A percentile compares a stretch with the other conserved stretches of the same genome.
These are phyloP conservation scores for Thozetella sp. DNA, from an alignment of 495 filamentous ascomycete genomes.

Conservation along the genomic window DNA sequence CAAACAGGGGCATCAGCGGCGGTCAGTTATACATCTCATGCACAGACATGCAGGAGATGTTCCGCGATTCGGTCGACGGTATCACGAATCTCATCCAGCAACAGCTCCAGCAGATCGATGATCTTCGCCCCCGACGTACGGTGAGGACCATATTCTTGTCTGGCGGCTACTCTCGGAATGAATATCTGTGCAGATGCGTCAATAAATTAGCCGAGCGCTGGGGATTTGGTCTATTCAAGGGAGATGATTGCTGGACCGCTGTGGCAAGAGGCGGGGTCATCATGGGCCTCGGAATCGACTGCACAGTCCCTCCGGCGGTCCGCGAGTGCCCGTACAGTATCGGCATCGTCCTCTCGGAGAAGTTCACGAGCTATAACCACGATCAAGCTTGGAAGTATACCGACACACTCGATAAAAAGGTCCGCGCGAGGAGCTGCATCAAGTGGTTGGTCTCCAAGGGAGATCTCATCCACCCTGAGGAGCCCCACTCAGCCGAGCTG, in stretches of 20 bases:
- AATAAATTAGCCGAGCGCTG: not conserved
- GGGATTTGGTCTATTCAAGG: not conserved
- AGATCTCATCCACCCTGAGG: not conserved
- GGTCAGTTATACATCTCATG: not conserved
- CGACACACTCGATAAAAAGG: not conserved
- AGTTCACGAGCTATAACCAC: not conserved
- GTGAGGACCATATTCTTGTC: constrained; percentile 3
- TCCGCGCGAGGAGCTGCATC: not conserved
- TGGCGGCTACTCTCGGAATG: not conserved
- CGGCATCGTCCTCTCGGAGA: not conserved
- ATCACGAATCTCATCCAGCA: not conserved
- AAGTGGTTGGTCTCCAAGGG: constrained; percentile 5
- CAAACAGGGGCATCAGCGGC: not conserved
- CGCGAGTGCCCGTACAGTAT: not conserved
- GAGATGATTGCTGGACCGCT: constrained; percentile 1
- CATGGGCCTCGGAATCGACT: not conserved
- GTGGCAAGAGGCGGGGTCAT: not conserved
- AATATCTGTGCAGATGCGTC: not conserved
- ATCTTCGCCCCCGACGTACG: not conserved
- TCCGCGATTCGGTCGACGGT: not conserved
- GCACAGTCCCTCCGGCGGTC: not conserved
- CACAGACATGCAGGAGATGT: not conserved
- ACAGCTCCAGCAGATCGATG: not conserved
- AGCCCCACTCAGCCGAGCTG: not conserved
- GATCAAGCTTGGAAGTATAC: not conserved